Evolutionary conservation across 164 flowering plant species (phyloP).

Genomic region (Vitis rupestris): DNA sequence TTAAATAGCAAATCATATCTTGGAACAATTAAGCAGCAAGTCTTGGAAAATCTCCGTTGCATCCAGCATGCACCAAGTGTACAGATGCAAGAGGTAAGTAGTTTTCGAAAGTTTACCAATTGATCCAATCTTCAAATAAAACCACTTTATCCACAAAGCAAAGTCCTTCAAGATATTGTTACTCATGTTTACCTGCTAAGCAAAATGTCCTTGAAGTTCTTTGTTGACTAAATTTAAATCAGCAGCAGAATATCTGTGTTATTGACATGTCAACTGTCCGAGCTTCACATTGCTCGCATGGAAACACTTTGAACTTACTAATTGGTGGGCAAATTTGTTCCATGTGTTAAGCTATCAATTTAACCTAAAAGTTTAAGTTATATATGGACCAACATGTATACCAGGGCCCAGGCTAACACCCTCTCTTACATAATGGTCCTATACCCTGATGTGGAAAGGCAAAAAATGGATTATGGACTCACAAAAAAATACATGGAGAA

Average conservation of each 20-base stretch:
- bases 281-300: no score
- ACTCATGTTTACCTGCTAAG: neutral
- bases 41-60: constrained; percentile 84
- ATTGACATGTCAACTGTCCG: no score
- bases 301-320: no score
- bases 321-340: no score
- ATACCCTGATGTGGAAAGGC: no score
- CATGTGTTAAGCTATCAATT: no score
- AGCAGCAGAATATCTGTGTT: neutral
- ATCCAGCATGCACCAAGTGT: constrained; percentile 97
- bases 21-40: constrained; percentile 82
- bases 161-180: neutral
- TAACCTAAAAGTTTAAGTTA: no score
- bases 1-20: constrained; percentile 90
- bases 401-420: no score
- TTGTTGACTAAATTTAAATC: neutral
- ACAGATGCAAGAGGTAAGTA: constrained; percentile 97
- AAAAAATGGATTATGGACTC: no score
- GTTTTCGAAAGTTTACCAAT: neutral
- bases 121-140: neutral
- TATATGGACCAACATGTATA: no score
- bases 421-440: no score
- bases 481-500: no score
- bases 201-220: neutral
- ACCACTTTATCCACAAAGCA: neutral